Conservation (phyloP, 176 grass and related monocot genomes). For the Microstegium vimineum region DNA sequence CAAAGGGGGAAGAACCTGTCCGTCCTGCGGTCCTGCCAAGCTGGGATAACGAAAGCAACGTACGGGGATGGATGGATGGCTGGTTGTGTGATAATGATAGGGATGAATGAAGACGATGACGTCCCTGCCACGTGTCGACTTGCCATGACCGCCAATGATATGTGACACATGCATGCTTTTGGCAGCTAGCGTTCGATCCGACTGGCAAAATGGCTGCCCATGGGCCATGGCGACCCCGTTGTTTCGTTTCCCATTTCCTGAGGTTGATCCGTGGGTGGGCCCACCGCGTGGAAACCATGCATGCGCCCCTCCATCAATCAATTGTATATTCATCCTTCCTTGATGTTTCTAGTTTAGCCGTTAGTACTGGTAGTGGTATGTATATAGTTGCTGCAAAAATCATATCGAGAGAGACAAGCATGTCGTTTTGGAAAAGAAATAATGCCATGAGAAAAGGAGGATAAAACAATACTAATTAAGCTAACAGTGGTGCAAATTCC, state of each 20-base stretch:
- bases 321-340: neutral
- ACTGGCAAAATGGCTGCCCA: neutral
- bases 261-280: neutral
- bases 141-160: neutral
- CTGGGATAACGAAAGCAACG: constrained; percentile 14
- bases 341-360: too few species aligned
- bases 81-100: neutral
- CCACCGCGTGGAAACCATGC: neutral
- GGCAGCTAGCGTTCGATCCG: neutral
- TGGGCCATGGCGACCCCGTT: too few species aligned
- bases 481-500: too few species aligned
- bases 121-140: neutral
- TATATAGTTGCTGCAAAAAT: too few species aligned
- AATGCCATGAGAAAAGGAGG: too few species aligned
- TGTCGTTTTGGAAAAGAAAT: too few species aligned
- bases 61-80: neutral
- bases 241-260: neutral
- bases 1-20: constrained; percentile 23
- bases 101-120: neutral
- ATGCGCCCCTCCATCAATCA: too few species aligned
- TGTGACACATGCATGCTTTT: neutral
- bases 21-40: neutral
- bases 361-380: too few species aligned
- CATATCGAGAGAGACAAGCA: too few species aligned
- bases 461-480: too few species aligned